Percentiles rank a stretch among this genome's conserved stretches.
Evolutionary conservation across 305 asterid genomes (phyloP).

Genomic region (Stenogyne calaminthoides): DNA sequence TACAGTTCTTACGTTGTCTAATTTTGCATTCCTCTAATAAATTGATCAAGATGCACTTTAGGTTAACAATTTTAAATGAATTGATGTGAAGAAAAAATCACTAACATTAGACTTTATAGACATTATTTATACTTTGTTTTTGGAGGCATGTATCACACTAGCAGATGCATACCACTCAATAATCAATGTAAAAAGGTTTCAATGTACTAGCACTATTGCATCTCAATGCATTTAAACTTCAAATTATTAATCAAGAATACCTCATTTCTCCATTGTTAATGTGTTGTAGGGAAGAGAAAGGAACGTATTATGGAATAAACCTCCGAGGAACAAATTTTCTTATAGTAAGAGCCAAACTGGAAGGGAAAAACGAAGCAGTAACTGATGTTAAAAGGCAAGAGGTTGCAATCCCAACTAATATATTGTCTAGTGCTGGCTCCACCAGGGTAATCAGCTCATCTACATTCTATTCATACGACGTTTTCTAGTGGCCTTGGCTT

Average conservation of each 20-base stretch:
- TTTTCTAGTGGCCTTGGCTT: background rate
- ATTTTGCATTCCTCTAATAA: background rate
- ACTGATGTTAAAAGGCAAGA: slow-evolving; percentile 52
- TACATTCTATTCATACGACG: background rate
- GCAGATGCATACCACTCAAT: no score
- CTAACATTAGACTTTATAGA: background rate
- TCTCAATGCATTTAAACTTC: background rate
- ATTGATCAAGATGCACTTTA: background rate
- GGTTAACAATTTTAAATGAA: background rate
- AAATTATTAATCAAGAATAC: background rate
- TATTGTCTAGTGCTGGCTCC: slow-evolving; percentile 38
- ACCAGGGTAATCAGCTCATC: slow-evolving; percentile 39
- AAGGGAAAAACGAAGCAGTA: slow-evolving; percentile 62
- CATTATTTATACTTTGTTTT: background rate
- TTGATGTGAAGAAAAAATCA: background rate
- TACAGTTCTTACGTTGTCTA: background rate
- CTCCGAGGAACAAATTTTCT: slow-evolving; percentile 60
- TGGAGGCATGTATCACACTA: background rate
- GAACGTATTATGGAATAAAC: slow-evolving; percentile 65
- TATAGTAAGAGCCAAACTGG: slow-evolving; percentile 58
- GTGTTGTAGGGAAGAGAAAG: slow-evolving; percentile 62
- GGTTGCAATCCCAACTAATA: slow-evolving; percentile 46
- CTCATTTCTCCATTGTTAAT: background rate
- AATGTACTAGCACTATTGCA: no score
- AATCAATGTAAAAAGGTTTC: no score